Evolutionary conservation across 2,329 filamentous ascomycete genomes (phyloP).

Genomic region (Colletotrichum sp.): DNA sequence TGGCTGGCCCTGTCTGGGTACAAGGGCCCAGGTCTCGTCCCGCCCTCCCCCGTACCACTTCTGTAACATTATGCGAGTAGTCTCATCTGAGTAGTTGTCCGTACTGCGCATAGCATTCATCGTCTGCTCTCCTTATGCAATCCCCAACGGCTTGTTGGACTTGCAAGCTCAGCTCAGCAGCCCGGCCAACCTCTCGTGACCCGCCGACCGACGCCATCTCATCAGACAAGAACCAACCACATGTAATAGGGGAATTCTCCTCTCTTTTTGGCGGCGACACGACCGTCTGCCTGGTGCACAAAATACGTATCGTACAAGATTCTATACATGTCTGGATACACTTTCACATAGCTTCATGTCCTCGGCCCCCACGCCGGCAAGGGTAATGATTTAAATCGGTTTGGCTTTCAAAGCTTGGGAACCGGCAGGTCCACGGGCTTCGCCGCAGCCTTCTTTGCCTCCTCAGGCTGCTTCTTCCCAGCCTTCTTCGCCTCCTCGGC

Average conservation of each 20-base stretch:
- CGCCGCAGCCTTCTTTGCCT: neutral
- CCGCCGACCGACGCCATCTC: neutral
- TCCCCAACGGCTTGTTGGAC: neutral
- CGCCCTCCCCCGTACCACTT: constrained; percentile 15
- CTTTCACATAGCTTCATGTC: constrained; percentile 9
- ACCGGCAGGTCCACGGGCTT: constrained; percentile 9
- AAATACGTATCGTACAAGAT: constrained; percentile 19
- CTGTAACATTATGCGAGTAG: constrained; percentile 20
- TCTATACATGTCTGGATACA: constrained; percentile 22
- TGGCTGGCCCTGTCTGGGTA: constrained; percentile 6
- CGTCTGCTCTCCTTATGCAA: constrained; percentile 3
- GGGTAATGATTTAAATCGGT: neutral
- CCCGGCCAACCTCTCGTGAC: neutral
- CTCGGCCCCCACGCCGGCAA: neutral
- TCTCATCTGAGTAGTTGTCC: neutral
- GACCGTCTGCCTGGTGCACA: neutral
- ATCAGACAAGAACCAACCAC: neutral
- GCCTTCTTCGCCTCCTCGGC: neutral
- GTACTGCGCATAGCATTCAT: neutral
- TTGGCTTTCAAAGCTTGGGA: constrained; percentile 5
- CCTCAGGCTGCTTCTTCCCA: neutral
- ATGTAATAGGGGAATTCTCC: neutral
- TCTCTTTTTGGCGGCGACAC: neutral
- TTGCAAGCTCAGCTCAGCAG: neutral
- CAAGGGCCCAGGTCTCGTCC: constrained; percentile 12